phyloP scores from a whole-genome alignment of 2,329 filamentous ascomycete species.

The Colletotrichum euphorbiae region DNA sequence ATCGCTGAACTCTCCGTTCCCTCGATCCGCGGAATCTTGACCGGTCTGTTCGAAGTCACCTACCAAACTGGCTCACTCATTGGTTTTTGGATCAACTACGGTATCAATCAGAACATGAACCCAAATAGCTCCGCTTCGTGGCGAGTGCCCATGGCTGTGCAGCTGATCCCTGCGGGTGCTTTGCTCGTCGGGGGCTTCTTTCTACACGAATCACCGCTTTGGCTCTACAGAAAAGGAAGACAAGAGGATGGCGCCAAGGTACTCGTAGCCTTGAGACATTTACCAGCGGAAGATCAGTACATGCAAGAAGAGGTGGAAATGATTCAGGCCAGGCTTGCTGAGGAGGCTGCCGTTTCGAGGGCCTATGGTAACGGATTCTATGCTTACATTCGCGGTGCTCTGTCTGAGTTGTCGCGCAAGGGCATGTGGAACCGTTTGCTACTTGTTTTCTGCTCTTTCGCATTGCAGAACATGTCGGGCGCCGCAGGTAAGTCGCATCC shows the following conservation, averaged over 20 bases:
- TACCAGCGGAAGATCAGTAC: constrained; percentile 55
- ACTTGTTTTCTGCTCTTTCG: constrained; percentile 53
- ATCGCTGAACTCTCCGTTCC: constrained; percentile 72
- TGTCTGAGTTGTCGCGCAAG: constrained; percentile 50
- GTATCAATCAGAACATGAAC: constrained; percentile 55
- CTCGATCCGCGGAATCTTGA: constrained; percentile 67
- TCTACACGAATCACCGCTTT: constrained; percentile 44
- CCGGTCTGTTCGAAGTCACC: constrained; percentile 64
- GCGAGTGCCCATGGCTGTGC: constrained; percentile 62
- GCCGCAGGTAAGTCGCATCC: constrained; percentile 48
- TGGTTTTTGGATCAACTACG: constrained; percentile 65
- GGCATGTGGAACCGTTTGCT: constrained; percentile 56
- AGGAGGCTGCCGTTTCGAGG: constrained; percentile 49
- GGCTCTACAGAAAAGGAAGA: constrained; percentile 42
- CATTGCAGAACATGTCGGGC: constrained; percentile 55
- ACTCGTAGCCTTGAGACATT: constrained; percentile 56
- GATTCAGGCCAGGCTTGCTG: constrained; percentile 52
- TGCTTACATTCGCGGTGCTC: constrained; percentile 50
- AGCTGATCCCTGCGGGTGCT: constrained; percentile 56
- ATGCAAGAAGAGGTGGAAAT: constrained; percentile 62
- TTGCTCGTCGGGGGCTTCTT: constrained; percentile 59
- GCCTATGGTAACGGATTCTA: constrained; percentile 49
- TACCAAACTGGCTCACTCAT: constrained; percentile 65
- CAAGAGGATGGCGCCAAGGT: constrained; percentile 47
- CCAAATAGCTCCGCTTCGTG: constrained; percentile 51